These are phyloP conservation scores for Dactylellina parvicollis DNA, from an alignment of 2,329 filamentous ascomycete species.

Conservation along the genomic window DNA sequence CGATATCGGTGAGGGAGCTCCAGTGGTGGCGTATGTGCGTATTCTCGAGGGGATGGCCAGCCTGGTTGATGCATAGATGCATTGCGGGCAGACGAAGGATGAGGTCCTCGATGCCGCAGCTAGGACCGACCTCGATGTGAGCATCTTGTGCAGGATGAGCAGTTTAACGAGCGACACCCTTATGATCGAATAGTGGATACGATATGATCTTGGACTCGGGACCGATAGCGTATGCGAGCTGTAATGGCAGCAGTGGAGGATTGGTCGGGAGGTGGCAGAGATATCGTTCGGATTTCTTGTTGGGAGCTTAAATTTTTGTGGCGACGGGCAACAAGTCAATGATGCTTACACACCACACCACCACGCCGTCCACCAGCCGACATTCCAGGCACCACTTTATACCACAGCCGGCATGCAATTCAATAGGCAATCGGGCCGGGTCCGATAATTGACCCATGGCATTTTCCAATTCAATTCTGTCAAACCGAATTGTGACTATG, in stretches of 20 bases:
- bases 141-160: constrained; percentile 19
- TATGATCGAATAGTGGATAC: neutral
- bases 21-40: constrained; percentile 40
- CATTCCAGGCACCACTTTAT: too few species aligned
- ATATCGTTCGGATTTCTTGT: constrained; percentile 3
- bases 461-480: neutral
- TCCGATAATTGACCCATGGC: neutral
- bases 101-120: constrained; percentile 30
- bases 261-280: neutral
- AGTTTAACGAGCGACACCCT: too few species aligned
- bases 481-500: neutral
- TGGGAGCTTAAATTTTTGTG: constrained; percentile 41
- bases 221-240: neutral
- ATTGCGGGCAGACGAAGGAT: constrained; percentile 46
- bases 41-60: neutral
- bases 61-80: constrained; percentile 37
- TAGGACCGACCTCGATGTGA: constrained; percentile 34
- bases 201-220: neutral
- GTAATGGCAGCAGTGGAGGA: neutral
- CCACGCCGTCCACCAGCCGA: neutral
- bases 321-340: constrained; percentile 2
- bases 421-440: constrained; percentile 1
- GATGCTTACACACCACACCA: constrained; percentile 15
- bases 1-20: constrained; percentile 10
- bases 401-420: neutral